Base-by-base conservation (phyloP, 2,329 filamentous ascomycete genomes). In the Cladophialophora exuberans region DNA sequence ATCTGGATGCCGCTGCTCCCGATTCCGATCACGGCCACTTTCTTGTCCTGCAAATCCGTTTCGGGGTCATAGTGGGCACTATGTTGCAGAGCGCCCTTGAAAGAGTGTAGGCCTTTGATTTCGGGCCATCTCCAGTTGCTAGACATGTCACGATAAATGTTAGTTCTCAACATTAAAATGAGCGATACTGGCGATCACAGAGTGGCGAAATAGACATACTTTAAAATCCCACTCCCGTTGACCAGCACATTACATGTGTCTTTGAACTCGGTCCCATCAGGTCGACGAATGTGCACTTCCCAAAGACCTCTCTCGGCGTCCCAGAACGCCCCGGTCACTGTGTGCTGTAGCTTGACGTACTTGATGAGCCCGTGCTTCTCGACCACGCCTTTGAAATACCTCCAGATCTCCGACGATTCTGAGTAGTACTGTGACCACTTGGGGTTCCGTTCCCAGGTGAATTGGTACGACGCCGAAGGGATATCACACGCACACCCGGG, bases 1-100 rank as follows among this genome's bases (percentile, higher is more conserved):
- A 84, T 73, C 63, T 83, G 81, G 3, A 81, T 75, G 1, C 77
- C 81, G 5, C 78, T 79, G 36, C 79, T 80, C 1, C 82, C 82
- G 42, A 71, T 82, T 13, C 82, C 82, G 45, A 84, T 76, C n/a
- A 84, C 66, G 4, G 76, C 75, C 20, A 82, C 78, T 7, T 70
- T 69, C 58, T 80, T 80, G 22, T 69, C 75, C 1, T 64, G 65
- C 5, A 82, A 67, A n/a, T 80, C 72, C 6, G 81, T 68, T 15
- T 76, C 72, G 4, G 78, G 66, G 1, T 80, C 75, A 81, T 81
- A 86, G 31, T 75, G 72, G 1, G 83, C 78, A 0, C 79, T 79
- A 63, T 86, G 83, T 38, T 83, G 72, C 3, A 83, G 66, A 6
- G 69, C 64, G 6, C 82, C 83, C 47, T 74, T 67, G 68, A 83